phyloP scores from a whole-genome alignment of 768 basidiomycete genomes.

The Podaxis sp. region DNA sequence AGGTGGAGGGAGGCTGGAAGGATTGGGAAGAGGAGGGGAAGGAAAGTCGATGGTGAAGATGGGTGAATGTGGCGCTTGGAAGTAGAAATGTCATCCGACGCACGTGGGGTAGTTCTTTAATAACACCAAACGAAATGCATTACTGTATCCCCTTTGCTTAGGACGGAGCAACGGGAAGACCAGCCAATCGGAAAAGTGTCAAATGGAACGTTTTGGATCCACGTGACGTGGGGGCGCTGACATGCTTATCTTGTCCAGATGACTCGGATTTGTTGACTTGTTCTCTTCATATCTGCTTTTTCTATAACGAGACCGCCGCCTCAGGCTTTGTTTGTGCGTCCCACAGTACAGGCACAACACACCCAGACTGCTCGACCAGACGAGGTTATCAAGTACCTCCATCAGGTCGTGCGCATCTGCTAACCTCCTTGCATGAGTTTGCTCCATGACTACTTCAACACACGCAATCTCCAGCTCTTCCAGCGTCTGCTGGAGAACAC shows the following conservation, averaged over 20 bases:
- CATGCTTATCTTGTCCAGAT: not conserved
- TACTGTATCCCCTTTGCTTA: too few relatives aligned
- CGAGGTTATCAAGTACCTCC: not conserved
- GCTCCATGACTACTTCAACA: constrained; percentile 73
- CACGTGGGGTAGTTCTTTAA: too few relatives aligned
- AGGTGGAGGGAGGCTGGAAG: constrained; percentile 74
- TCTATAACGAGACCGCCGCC: not conserved
- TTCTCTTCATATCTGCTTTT: not conserved
- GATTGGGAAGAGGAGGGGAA: constrained; percentile 48
- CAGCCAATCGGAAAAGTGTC: not conserved
- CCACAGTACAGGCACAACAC: not conserved
- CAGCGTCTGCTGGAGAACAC: constrained; percentile 62
- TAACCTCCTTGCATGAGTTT: constrained; percentile 61
- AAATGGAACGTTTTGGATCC: not conserved
- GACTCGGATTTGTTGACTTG: not conserved
- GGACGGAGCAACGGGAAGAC: not conserved
- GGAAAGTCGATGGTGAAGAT: constrained; percentile 29
- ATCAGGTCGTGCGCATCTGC: not conserved
- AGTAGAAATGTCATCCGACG: too few relatives aligned
- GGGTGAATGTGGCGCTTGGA: not conserved
- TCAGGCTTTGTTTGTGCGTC: not conserved
- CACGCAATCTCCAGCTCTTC: constrained; percentile 71
- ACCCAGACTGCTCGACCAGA: not conserved
- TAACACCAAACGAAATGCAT: too few relatives aligned
- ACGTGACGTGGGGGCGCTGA: not conserved